Base-by-base conservation (phyloP, 805 yeast genomes). In the Diddensiella transvaalensis region DNA sequence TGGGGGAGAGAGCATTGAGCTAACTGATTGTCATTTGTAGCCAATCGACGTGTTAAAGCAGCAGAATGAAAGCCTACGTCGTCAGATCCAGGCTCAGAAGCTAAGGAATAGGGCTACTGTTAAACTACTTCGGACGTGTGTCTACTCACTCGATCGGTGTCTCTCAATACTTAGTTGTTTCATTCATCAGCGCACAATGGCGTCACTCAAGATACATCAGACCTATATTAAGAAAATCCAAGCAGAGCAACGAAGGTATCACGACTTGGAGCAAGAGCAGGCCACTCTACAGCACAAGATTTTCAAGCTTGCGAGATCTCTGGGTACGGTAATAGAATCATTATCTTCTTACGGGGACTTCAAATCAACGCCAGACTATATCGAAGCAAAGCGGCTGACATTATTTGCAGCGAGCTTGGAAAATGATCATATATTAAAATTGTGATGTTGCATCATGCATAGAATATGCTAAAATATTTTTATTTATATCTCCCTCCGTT, bases 121-220 rank as follows among this genome's bases (percentile, higher is more conserved):
- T 11, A 44, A 43, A 23, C 44, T 57, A 15, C 51, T 59, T n/a
- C 19, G 46, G 3, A 39, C 49, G 22, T 52, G 54, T 42, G 38
- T 41, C 38, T 37, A 42, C 10, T 44, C 50, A 3, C 39, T 58
- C 44, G 56, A 56, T 11, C 42, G 48, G 23, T 57, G 60, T 42
- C 19, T 59, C 18, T 23, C 40, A 4, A 40, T 37, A 43, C 46
- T 59, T 18, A 44, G 62, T 8, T 49, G 44, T 13, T 44, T 49
- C 17, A 52, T 51, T 3, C 46, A 54, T 40, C 52, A 52, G 21
- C 29, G 55, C 21, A 53, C 62, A 15, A 35, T 48, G 21, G 45
- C 42, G 10, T 49, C 54, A 3, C 45, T 59, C 18, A 46, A 45
- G 2, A 22, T 55, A 22, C 62, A 59, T 32, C 44, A 49, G 24